phyloP scores from a whole-genome alignment of 2,329 filamentous ascomycete genomes.

The Hypoxylon sp. region DNA sequence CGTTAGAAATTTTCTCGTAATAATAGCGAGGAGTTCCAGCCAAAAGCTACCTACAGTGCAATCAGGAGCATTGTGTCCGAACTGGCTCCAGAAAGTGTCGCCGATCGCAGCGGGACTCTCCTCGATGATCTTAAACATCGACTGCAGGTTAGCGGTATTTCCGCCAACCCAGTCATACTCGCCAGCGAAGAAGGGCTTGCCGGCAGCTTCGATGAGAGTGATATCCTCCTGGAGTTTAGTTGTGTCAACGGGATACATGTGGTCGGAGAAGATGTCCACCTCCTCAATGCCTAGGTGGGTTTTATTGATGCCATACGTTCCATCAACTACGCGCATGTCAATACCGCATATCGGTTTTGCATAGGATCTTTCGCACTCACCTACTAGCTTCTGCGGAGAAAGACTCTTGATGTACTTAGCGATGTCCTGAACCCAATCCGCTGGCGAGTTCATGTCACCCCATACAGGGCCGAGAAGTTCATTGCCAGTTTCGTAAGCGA shows the following conservation, averaged over 20 bases:
- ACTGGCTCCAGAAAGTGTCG: constrained; percentile 64
- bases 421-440: constrained; percentile 61
- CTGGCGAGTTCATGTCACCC: constrained; percentile 61
- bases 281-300: constrained; percentile 60
- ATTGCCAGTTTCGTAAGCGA: constrained; percentile 66
- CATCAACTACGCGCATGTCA: constrained; percentile 34
- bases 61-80: constrained; percentile 61
- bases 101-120: constrained; percentile 57
- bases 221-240: constrained; percentile 59
- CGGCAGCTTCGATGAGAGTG: constrained; percentile 53
- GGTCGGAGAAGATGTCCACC: constrained; percentile 64
- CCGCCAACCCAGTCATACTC: constrained; percentile 63
- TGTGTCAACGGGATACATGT: constrained; percentile 63
- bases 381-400: constrained; percentile 62
- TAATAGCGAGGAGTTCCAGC: neutral
- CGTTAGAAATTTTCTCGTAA: constrained; percentile 8
- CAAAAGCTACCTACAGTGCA: constrained; percentile 56
- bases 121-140: constrained; percentile 61
- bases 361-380: constrained; percentile 55
- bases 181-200: constrained; percentile 61
- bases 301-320: constrained; percentile 58
- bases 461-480: constrained; percentile 62
- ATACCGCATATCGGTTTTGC: neutral
- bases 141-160: constrained; percentile 54
- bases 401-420: constrained; percentile 60